Evolutionary conservation across 2,329 filamentous ascomycete genomes (phyloP), one percentile per base, ranked within the genome.

Genomic region (Thelonectria olida): DNA sequence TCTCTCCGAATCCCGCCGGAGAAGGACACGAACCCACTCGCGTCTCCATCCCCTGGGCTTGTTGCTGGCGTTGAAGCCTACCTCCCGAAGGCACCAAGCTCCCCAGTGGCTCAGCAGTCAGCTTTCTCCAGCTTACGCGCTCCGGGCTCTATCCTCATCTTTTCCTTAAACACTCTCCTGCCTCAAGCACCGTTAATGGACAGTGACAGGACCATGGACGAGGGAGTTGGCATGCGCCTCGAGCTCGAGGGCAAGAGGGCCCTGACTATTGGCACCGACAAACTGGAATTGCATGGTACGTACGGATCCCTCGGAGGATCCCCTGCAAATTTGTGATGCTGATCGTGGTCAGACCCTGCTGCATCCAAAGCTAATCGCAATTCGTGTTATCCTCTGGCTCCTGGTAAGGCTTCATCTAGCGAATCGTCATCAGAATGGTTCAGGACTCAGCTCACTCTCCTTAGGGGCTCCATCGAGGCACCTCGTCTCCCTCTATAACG

Each of bases 401-500:
- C 54, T 51, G 47, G 69, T 72, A 59, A 64, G 67, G 51, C 31
- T 17, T 10, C 15, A n/a, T n/a, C 25, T 13, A 45, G 20, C 50
- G 7, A 17, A 27, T 22, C 34, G 13, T 23, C 23, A 27, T 19
- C 15, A 27, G 27, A n/a, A 19, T 28, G 20, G 41, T 39, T 7
- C 2, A 22, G 20, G 22, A 22, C 25, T 38, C 39, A 9, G 19
- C 47, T 38, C 20, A 44, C 25, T 42, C 38, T 23, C 27, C 39
- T 36, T 34, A 57, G 31, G 28, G 5, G 20, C 34, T 55, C 27
- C 63, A n/a, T 57, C 66, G 8, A 72, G 68, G 10, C 66, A 74
- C 20, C 70, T 71, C 5, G 90, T 97, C 27, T 89, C 92, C 2
- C 90, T 93, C 63, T 94, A 92, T 80, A 91, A 97, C 74, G 80